Conservation (phyloP, 148 eudicot species). For the Rhododendron vialii region DNA sequence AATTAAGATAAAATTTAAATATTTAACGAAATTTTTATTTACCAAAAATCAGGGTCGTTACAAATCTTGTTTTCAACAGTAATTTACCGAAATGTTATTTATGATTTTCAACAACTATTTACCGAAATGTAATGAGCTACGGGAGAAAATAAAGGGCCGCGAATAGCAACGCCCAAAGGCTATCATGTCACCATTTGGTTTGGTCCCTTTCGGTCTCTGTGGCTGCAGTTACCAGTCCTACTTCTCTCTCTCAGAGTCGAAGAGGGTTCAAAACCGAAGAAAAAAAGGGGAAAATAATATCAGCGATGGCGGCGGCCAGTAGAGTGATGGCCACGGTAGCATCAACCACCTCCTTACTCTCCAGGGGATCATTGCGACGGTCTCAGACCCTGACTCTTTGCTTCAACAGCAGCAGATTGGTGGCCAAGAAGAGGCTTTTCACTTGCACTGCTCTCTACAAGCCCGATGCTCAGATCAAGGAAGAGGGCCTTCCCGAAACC, state of each 20-base stretch:
- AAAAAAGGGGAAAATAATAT: no score
- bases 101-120: no score
- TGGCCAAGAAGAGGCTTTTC: slow-evolving; percentile 41
- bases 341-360: slow-evolving; percentile 34
- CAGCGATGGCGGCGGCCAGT: slow-evolving; percentile 52
- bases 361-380: slow-evolving; percentile 28
- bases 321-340: slow-evolving; percentile 43
- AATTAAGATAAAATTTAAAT: no score
- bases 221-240: background rate
- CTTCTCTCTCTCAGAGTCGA: background rate
- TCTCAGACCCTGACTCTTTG: slow-evolving; percentile 30
- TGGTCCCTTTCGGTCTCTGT: background rate
- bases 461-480: slow-evolving; percentile 41
- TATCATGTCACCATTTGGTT: background rate
- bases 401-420: slow-evolving; percentile 17
- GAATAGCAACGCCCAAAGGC: no score
- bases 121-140: no score
- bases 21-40: no score
- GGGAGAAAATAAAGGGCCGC: no score
- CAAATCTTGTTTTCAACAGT: no score
- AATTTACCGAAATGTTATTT: no score
- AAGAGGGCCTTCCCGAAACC: slow-evolving; percentile 70
- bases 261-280: background rate
- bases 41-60: no score
- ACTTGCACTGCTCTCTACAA: slow-evolving; percentile 58